Evolutionary conservation across 2,329 filamentous ascomycete species (phyloP).

Genomic region (Bipolaris zeicola): DNA sequence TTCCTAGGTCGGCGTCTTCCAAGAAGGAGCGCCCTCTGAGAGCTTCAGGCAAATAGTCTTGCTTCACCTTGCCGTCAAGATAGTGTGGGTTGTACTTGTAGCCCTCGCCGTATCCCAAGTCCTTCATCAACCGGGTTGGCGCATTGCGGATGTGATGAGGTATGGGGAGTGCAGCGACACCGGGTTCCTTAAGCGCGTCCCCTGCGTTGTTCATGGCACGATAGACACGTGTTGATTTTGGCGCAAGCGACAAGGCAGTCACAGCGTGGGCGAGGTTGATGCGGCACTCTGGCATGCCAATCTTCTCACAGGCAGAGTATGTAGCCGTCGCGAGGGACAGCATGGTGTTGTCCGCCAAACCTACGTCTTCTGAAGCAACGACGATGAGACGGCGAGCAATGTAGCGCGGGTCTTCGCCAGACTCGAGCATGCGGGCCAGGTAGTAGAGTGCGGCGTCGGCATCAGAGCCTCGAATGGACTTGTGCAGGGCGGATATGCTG

Average conservation of each 20-base stretch:
- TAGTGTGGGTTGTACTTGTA: slow-evolving; percentile 99
- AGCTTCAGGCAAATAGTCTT: slow-evolving; percentile 87
- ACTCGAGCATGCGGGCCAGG: slow-evolving; percentile 92
- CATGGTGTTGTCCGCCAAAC: slow-evolving; percentile 83
- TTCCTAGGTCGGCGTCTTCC: slow-evolving; percentile 79
- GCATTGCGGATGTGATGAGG: slow-evolving; percentile 90
- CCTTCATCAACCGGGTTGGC: slow-evolving; percentile 89
- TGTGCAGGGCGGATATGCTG: slow-evolving; percentile 96
- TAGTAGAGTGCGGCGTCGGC: slow-evolving; percentile 92
- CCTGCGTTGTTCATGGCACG: slow-evolving; percentile 80
- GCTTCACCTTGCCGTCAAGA: slow-evolving; percentile 75
- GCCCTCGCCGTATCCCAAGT: slow-evolving; percentile 84
- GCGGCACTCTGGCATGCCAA: slow-evolving; percentile 92
- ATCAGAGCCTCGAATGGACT: slow-evolving; percentile 86
- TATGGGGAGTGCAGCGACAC: slow-evolving; percentile 78
- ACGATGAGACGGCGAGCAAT: slow-evolving; percentile 92
- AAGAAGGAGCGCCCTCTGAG: slow-evolving; percentile 75
- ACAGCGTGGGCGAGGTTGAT: slow-evolving; percentile 90
- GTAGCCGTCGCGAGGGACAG: slow-evolving; percentile 83
- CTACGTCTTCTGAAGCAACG: slow-evolving; percentile 92
- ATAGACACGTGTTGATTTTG: slow-evolving; percentile 88
- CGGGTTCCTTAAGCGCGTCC: slow-evolving; percentile 79
- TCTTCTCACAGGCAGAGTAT: slow-evolving; percentile 86
- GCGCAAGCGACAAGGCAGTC: slow-evolving; percentile 78
- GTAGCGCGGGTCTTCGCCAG: slow-evolving; percentile 90